Evolutionary conservation across 176 grass and related monocot genomes (phyloP).

Genomic region (Secale cereale): DNA sequence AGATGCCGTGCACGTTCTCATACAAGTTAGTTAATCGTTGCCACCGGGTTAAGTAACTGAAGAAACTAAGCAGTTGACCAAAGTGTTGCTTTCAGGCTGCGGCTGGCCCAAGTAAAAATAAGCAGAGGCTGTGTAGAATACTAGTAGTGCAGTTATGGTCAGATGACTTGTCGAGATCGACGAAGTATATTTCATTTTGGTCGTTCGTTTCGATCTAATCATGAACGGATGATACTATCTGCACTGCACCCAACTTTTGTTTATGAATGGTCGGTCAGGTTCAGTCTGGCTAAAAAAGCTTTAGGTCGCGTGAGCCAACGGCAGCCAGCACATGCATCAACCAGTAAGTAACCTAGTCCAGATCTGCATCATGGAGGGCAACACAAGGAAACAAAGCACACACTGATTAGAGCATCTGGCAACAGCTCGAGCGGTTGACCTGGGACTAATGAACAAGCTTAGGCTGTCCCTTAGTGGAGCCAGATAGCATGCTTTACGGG

Average conservation of each 20-base stretch:
- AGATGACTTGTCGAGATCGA: background rate
- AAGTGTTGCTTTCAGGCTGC: background rate
- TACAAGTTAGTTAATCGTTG: background rate
- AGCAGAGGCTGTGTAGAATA: background rate
- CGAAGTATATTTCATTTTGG: background rate
- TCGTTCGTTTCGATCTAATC: background rate
- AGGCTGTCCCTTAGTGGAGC: background rate
- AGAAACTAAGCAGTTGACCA: background rate
- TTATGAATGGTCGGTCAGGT: slow-evolving; percentile 4
- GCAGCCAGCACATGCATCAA: background rate
- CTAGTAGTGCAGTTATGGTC: background rate
- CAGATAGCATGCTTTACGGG: background rate
- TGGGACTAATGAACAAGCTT: slow-evolving; percentile 12
- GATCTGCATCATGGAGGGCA: background rate
- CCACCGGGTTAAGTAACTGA: background rate
- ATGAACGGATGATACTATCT: background rate
- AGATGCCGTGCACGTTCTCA: background rate
- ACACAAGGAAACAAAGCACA: background rate
- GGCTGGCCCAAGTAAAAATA: background rate
- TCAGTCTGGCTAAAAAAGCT: slow-evolving; percentile 1
- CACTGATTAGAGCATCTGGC: background rate
- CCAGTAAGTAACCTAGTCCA: background rate
- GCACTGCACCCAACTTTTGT: background rate
- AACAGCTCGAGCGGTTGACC: background rate
- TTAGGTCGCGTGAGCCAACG: background rate